Evolutionary conservation across 176 grass and related monocot species (phyloP), one percentile per base, ranked within the genome.

Genomic region (Tillandsia leiboldiana): DNA sequence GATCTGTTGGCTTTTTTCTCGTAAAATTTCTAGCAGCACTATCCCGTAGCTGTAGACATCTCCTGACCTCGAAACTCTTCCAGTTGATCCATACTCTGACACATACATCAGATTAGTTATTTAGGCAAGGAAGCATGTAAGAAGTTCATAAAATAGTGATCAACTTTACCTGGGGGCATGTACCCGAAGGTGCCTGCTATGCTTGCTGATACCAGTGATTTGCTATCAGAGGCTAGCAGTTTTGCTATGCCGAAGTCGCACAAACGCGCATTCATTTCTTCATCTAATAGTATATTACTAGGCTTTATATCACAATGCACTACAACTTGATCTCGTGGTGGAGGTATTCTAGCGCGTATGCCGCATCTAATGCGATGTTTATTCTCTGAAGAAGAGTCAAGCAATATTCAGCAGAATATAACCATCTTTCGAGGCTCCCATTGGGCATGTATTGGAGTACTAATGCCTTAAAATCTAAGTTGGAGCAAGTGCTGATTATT

Each of bases 231-330:
- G 3, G 7, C 26, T 23, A 71, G 53, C 26, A 78, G 26, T 48
- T 78, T 78, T 18, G 76, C n/a, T 24, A 71, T 51, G 54, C 76
- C 76, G 26, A 78, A 78, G 53, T 78, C 66, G 15, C 75, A 50
- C 51, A 78, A 10, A 70, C 27, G 66, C 27, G 75, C 76, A 71
- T 63, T 65, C 67, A 78, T 78, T n/a, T 78, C 67, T 51, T 78
- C 76, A 71, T 78, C 76, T 11, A 78, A 67, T 3, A 78, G 76
- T 11, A 78, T 53, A 71, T 78, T 71, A 22, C 76, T 78, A 12
- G 67, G 76, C 53, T 78, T 78, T 51, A 78, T 28, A 47, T 78
- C 76, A 18, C 76, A 70, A 23, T 78, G 76, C 67, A 78, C 47
- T 53, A 78, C 67, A n/a, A 63, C 67, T 49, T 78, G 13, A 58